These are phyloP conservation scores for Phaeotremella fagi DNA, from an alignment of 768 basidiomycete genomes.

Conservation along the genomic window DNA sequence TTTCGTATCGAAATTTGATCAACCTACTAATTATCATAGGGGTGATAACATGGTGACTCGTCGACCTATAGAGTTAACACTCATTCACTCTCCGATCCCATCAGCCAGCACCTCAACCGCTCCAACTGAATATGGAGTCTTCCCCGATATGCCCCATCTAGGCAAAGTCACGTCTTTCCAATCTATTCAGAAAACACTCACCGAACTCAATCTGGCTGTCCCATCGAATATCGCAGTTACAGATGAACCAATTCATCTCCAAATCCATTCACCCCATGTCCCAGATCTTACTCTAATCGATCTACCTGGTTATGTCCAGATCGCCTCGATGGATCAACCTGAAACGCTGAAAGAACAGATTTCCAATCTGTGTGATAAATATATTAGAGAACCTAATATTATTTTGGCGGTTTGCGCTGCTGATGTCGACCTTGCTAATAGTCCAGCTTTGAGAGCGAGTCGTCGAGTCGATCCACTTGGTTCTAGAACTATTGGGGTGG, in stretches of 20 bases:
- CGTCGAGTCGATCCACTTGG: slow-evolving; percentile 92
- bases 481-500: slow-evolving; percentile 89
- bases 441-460: slow-evolving; percentile 88
- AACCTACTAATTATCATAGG: slow-evolving; percentile 52
- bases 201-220: slow-evolving; percentile 91
- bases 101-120: slow-evolving; percentile 53
- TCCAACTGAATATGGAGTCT: slow-evolving; percentile 79
- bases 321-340: slow-evolving; percentile 90
- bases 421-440: slow-evolving; percentile 97
- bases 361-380: slow-evolving; percentile 79
- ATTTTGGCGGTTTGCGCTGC: slow-evolving; percentile 98
- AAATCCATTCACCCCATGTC: slow-evolving; percentile 91
- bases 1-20: neutral
- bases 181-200: slow-evolving; percentile 85
- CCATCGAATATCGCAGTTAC: slow-evolving; percentile 86
- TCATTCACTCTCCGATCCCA: slow-evolving; percentile 77
- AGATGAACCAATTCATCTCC: slow-evolving; percentile 89
- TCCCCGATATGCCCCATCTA: slow-evolving; percentile 74
- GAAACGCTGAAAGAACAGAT: slow-evolving; percentile 93
- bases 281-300: slow-evolving; percentile 97
- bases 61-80: slow-evolving; percentile 93
- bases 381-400: slow-evolving; percentile 99
- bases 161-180: slow-evolving; percentile 86
- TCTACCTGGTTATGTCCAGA: slow-evolving; percentile 94
- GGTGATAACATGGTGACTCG: slow-evolving; percentile 99